These are phyloP conservation scores for Drechslerella coelobrocha DNA, from an alignment of 2,329 filamentous ascomycete genomes.

Conservation along the genomic window DNA sequence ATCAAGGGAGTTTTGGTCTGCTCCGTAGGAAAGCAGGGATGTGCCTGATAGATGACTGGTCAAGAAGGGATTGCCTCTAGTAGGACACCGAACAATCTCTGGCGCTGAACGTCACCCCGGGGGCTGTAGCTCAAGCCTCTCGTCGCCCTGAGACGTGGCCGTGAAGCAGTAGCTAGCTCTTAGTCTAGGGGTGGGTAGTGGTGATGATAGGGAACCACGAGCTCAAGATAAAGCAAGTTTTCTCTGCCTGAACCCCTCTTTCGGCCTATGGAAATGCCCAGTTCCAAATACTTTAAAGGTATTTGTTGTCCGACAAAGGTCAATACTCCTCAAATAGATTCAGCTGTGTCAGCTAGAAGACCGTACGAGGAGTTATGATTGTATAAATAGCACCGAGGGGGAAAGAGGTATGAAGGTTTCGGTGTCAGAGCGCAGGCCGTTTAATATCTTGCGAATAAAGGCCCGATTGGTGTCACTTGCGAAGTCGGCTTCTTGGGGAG, in stretches of 20 bases:
- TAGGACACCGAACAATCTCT: constrained; percentile 44
- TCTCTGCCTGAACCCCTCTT: constrained; percentile 44
- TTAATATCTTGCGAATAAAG: constrained; percentile 43
- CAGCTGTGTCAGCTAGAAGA: constrained; percentile 49
- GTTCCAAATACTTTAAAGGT: constrained; percentile 33
- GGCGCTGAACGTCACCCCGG: constrained; percentile 40
- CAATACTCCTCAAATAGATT: constrained; percentile 50
- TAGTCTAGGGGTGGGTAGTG: constrained; percentile 20
- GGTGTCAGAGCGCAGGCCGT: constrained; percentile 41
- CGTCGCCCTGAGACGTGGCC: constrained; percentile 47
- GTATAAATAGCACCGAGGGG: constrained; percentile 48
- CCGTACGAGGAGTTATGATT: constrained; percentile 17
- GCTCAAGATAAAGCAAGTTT: constrained; percentile 41
- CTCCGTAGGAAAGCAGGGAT: constrained; percentile 46
- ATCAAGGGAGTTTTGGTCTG: constrained; percentile 50
- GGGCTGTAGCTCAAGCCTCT: constrained; percentile 44
- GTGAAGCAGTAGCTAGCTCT: constrained; percentile 40
- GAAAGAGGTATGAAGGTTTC: constrained; percentile 21
- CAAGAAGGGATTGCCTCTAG: constrained; percentile 49
- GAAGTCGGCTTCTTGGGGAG: constrained; percentile 33
- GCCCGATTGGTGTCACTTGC: constrained; percentile 48
- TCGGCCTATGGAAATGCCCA: constrained; percentile 38
- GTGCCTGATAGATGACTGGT: constrained; percentile 50
- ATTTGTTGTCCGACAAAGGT: constrained; percentile 50
- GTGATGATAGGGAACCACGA: constrained; percentile 48